Evolutionary conservation across 2,329 filamentous ascomycete genomes (phyloP), one percentile per base, ranked within the genome.

Genomic region (Penicillium sp.): DNA sequence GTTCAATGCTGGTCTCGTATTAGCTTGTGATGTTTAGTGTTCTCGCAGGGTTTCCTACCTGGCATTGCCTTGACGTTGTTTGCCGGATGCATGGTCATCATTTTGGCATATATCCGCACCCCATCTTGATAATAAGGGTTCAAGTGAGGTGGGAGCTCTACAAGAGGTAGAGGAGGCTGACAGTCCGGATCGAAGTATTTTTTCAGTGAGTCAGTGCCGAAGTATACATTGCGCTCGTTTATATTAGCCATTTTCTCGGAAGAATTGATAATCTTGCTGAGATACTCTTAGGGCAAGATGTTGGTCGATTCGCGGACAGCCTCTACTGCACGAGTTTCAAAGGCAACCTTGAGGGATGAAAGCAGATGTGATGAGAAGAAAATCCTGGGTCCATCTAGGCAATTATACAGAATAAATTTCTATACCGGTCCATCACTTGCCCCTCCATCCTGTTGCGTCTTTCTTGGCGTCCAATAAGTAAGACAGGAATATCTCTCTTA

Each of bases 41-140:
- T 10, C 9, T 25, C 1, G 19, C 4, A n/a, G 31, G 31, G 11
- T 8, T 16, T 22, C 2, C 58, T 62, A 67, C 66, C 70, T 61
- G 84, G 84, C 70, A 88, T 78, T 2, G 81, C 78, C 65, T 87
- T 87, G 61, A 87, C 84, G 45, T 87, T 87, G 58, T 87, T 83
- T 4, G 84, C 82, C 0, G 85, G 84, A 62, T 84, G 82, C 75
- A 82, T 82, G 2, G 82, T 84, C 79, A 87, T 82, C 82, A 87
- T 83, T 71, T 87, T 87, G 36, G 84, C 84, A 59, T 85, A 86
- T 50, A 87, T 84, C 11, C 82, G 78, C 5, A 87, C 80, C 4
- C 82, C 82, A 79, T 86, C 78, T 26, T 77, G 59, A 19, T 78
- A 75, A 58, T 80, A 83, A 2, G 84, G 83, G 56, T 87, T 87